A percentile compares a stretch with the other conserved stretches of the same genome.
phyloP scores from a whole-genome alignment of 208 protist genomes.

The Wallacemonas collosoma region DNA sequence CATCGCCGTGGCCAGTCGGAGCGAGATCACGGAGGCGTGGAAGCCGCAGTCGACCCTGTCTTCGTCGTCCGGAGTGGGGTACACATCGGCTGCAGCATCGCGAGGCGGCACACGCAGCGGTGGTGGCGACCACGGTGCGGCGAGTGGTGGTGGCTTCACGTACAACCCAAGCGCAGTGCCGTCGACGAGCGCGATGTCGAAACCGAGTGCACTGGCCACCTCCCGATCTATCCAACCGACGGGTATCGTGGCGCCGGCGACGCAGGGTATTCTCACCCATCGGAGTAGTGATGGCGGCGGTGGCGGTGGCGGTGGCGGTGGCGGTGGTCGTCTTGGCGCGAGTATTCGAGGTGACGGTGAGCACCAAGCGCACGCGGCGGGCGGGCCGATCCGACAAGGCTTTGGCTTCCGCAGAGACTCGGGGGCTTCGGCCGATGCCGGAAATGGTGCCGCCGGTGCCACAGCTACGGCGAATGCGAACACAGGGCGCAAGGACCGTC shows the following conservation, averaged over 20 bases:
- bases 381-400: conserved; percentile 38
- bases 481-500: conserved; percentile 31
- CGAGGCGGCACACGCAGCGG: not conserved
- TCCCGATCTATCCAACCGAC: not conserved
- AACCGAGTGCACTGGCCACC: not conserved
- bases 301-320: not conserved
- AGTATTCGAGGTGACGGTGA: conserved; percentile 12
- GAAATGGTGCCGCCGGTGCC: not conserved
- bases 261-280: conserved; percentile 2
- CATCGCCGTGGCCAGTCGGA: not conserved
- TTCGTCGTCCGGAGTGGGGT: not conserved
- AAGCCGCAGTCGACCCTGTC: not conserved
- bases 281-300: not conserved
- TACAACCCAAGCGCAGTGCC: conserved; percentile 11
- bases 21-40: conserved; percentile 18
- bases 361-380: conserved; percentile 1
- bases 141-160: conserved; percentile 8
- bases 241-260: not conserved
- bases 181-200: not conserved
- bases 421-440: conserved; percentile 8
- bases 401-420: conserved; percentile 33
- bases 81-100: not conserved
- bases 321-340: conserved; percentile 10
- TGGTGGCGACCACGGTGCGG: not conserved
- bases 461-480: conserved; percentile 12